phyloP scores from a whole-genome alignment of 768 basidiomycete species.

The Rhodocollybia butyracea region DNA sequence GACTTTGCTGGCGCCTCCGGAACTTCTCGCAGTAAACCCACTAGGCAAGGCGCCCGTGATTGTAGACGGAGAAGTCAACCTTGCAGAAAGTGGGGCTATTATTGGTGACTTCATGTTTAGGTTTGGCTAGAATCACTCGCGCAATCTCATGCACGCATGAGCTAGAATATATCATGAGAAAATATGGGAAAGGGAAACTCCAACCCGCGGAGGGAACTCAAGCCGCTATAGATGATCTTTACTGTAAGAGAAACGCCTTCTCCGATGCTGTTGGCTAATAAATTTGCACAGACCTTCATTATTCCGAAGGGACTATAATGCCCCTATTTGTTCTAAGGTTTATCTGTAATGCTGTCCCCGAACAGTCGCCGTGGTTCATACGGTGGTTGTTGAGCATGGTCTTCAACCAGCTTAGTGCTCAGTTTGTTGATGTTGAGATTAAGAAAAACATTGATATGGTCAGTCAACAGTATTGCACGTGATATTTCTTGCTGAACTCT shows the following conservation, averaged over 20 bases:
- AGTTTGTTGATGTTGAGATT: background rate
- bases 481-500: background rate
- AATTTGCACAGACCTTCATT: conserved; percentile 32
- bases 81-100: conserved; percentile 40
- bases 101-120: conserved; percentile 24
- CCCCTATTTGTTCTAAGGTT: conserved; percentile 26
- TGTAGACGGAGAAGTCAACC: conserved; percentile 38
- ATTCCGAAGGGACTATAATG: conserved; percentile 40
- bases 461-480: background rate
- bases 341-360: background rate
- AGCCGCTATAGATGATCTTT: conserved; percentile 27
- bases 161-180: conserved; percentile 41
- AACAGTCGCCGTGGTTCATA: conserved; percentile 3
- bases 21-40: conserved; percentile 36
- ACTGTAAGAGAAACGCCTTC: conserved; percentile 23
- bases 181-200: conserved; percentile 32
- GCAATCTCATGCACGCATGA: background rate
- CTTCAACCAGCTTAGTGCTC: background rate
- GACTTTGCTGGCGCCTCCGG: conserved; percentile 29
- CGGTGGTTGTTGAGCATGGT: background rate
- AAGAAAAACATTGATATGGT: conserved; percentile 6
- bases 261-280: background rate
- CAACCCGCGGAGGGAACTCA: conserved; percentile 19
- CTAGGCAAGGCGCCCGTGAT: conserved; percentile 47
- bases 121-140: background rate